Evolutionary conservation across 495 filamentous ascomycete species (phyloP).

Genomic region (Aspergillus sclerotiicarbonarius): DNA sequence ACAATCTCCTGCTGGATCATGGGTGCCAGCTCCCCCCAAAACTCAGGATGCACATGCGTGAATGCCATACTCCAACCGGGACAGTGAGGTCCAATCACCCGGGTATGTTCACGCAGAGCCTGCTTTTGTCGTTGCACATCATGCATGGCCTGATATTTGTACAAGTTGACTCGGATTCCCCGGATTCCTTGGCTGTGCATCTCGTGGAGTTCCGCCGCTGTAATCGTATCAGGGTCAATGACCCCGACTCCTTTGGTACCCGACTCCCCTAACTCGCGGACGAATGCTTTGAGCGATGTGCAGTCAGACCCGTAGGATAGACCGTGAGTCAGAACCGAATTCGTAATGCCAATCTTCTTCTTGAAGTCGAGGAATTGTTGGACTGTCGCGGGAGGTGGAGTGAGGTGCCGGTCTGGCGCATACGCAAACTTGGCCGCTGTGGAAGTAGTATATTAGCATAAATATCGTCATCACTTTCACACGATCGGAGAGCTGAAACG

Average conservation of each 20-base stretch:
- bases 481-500: background rate
- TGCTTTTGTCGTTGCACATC: slow-evolving; percentile 23
- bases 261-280: slow-evolving; percentile 11
- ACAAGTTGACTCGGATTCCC: slow-evolving; percentile 27
- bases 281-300: slow-evolving; percentile 20
- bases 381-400: slow-evolving; percentile 25
- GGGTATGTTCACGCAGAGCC: slow-evolving; percentile 19
- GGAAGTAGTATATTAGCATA: background rate
- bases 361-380: slow-evolving; percentile 22
- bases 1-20: slow-evolving; percentile 19
- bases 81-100: slow-evolving; percentile 8
- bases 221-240: slow-evolving; percentile 23
- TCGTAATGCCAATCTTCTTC: slow-evolving; percentile 20
- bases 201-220: slow-evolving; percentile 13
- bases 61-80: slow-evolving; percentile 28
- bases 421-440: slow-evolving; percentile 11
- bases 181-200: slow-evolving; percentile 22
- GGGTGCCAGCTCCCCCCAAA: slow-evolving; percentile 22
- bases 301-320: slow-evolving; percentile 26
- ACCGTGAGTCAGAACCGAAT: slow-evolving; percentile 28
- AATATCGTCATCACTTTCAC: background rate
- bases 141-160: slow-evolving; percentile 26
- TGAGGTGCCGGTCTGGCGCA: slow-evolving; percentile 23
- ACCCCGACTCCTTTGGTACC: slow-evolving; percentile 22
- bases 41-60: slow-evolving; percentile 26